Evolutionary conservation across 164 flowering plant species (phyloP), one percentile per base, ranked within the genome.

Genomic region (Tinospora cordifolia): DNA sequence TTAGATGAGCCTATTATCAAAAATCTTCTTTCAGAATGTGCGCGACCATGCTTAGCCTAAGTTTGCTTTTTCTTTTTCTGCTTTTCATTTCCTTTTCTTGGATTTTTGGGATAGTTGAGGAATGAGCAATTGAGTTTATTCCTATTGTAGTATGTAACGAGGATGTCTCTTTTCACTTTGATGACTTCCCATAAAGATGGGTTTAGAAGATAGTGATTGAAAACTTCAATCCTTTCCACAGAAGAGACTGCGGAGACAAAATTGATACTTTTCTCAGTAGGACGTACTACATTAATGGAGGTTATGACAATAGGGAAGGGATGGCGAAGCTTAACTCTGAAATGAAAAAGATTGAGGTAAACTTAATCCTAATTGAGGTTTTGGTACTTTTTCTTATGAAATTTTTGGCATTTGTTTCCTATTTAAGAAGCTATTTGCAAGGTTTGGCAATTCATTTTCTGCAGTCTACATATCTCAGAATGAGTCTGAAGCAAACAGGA

Each of bases 241-340:
- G 90, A 63, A 44, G 81, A 74, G 80, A 87, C 59, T 87, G 90
- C 68, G 86, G 68, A 67, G 86, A 82, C 70, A 81, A 88, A 74
- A 82, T 84, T 81, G 85, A 81, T 65, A 75, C 77, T 70, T 88
- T 88, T 72, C 89, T 88, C 17, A 76, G 72, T 69, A 81, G 83
- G 79, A 83, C 84, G 21, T 81, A 70, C 75, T 83, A 88, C 65
- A 66, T 83, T 26, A 71, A 82, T 80, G 93, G 89, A 58, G 86
- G 85, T 36, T 75, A 70, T 79, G 79, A 88, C 78, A 84, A 80
- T 76, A 75, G 51, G 72, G 83, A 79, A 62, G 88, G 88, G 68
- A 85, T 87, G 87, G n/a, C n/a, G n/a, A n/a, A n/a, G n/a, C n/a
- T n/a, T n/a, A n/a, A n/a, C n/a, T n/a, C n/a, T n/a, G n/a, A n/a